Percentiles rank a stretch among this genome's conserved stretches.
These are phyloP conservation scores for Amanita thiersii DNA, from an alignment of 768 basidiomycete species.

Conservation along the genomic window DNA sequence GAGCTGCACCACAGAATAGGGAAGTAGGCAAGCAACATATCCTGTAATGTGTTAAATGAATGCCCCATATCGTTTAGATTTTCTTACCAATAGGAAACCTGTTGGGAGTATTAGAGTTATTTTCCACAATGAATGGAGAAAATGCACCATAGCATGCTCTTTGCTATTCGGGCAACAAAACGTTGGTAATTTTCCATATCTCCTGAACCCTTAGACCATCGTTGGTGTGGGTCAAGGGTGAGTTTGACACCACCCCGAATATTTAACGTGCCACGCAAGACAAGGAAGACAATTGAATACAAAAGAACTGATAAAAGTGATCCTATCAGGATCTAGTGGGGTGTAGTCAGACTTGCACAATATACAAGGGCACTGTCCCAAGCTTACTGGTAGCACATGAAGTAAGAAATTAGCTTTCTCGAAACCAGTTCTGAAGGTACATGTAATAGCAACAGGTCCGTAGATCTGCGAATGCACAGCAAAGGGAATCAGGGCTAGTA, in stretches of 20 bases:
- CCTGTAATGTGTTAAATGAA: constrained; percentile 26
- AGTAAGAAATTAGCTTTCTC: constrained; percentile 39
- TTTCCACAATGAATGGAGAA: not conserved
- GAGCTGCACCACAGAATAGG: constrained; percentile 46
- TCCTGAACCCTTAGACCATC: constrained; percentile 28
- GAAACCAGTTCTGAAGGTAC: constrained; percentile 38
- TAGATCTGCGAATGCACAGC: constrained; percentile 31
- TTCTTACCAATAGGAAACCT: constrained; percentile 56
- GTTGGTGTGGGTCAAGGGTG: constrained; percentile 36
- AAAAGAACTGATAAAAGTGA: constrained; percentile 46
- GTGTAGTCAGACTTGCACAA: constrained; percentile 5
- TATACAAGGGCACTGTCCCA: not conserved
- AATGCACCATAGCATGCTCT: constrained; percentile 61
- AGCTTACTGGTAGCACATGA: constrained; percentile 54
- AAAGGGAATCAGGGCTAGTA: constrained; percentile 28
- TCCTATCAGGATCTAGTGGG: constrained; percentile 45
- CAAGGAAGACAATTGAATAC: constrained; percentile 55
- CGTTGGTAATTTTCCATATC: constrained; percentile 43
- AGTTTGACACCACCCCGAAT: constrained; percentile 45
- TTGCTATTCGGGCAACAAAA: constrained; percentile 54
- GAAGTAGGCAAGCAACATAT: constrained; percentile 51
- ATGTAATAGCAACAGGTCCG: constrained; percentile 42
- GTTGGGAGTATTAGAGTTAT: constrained; percentile 5
- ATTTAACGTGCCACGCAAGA: constrained; percentile 48
- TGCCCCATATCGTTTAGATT: not conserved